Conservation (phyloP, 108 stramenopile genomes). For the Nitzschia sp. region DNA sequence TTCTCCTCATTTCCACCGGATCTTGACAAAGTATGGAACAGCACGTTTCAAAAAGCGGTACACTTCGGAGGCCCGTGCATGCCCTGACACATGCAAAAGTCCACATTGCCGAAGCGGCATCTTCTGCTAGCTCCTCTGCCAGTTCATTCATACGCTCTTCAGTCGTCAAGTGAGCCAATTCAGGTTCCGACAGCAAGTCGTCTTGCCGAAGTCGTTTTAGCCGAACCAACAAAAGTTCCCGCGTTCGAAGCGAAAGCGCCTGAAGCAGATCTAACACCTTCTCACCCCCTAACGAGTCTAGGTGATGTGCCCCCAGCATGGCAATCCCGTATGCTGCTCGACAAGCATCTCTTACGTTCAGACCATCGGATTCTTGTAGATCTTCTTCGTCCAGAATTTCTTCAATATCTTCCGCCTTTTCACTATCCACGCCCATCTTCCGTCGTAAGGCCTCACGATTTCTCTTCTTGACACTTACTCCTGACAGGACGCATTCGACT, state of each 20-base stretch:
- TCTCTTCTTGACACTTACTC: conserved; percentile 43
- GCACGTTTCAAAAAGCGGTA: conserved; percentile 45
- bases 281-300: conserved; percentile 35
- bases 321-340: conserved; percentile 64
- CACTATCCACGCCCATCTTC: conserved; percentile 4
- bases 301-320: conserved; percentile 32
- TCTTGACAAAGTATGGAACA: conserved; percentile 57
- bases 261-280: conserved; percentile 39
- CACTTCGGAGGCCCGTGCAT: conserved; percentile 41
- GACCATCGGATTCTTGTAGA: conserved; percentile 29
- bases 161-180: conserved; percentile 4
- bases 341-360: conserved; percentile 51
- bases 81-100: conserved; percentile 53
- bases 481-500: conserved; percentile 55
- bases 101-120: conserved; percentile 55
- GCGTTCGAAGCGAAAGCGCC: conserved; percentile 44
- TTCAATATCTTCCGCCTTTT: conserved; percentile 34
- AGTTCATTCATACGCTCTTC: conserved; percentile 38
- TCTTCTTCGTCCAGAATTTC: conserved; percentile 42
- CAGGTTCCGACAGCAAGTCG: conserved; percentile 1
- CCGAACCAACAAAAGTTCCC: conserved; percentile 47
- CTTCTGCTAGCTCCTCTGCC: conserved; percentile 49
- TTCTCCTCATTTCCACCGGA: conserved; percentile 29
- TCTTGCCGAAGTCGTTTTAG: conserved; percentile 37
- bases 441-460: conserved; percentile 20